phyloP scores from a whole-genome alignment of 208 protist genomes.

The Trypanosoma cruzi region DNA sequence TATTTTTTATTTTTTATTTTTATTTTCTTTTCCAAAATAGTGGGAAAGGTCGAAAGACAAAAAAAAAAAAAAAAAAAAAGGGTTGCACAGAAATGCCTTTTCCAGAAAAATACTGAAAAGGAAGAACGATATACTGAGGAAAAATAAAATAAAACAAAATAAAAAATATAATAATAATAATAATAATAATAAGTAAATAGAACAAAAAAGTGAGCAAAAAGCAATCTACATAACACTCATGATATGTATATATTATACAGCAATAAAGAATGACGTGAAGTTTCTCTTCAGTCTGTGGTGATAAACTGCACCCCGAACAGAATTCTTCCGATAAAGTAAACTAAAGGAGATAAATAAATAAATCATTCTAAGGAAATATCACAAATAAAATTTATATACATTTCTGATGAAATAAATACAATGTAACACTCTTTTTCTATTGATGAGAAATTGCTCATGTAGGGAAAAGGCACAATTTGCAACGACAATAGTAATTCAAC shows the following conservation, averaged over 20 bases:
- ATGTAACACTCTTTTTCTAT: not conserved
- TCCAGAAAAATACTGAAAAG: not conserved
- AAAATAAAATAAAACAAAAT: not conserved
- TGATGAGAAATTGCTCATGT: not conserved
- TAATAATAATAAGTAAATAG: too few species aligned
- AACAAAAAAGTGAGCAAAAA: too few species aligned
- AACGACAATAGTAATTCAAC: not conserved
- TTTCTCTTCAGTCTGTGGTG: conserved; percentile 4
- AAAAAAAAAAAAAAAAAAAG: conserved; percentile 7
- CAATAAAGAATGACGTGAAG: too few species aligned
- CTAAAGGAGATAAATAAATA: too few species aligned
- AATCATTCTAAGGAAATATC: too few species aligned
- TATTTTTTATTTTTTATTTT: conserved; percentile 7
- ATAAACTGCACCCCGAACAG: too few species aligned
- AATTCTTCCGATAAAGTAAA: too few species aligned
- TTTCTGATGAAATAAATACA: too few species aligned
- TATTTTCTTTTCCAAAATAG: not conserved
- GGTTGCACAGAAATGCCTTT: not conserved
- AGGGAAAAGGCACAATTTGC: not conserved
- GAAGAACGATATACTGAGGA: not conserved
- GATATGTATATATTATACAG: too few species aligned
- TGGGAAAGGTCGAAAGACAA: not conserved
- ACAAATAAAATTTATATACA: too few species aligned
- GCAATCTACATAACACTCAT: too few species aligned
- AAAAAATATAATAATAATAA: not conserved